phyloP scores from a whole-genome alignment of 192 early-diverging fungal species.

The Coemansia biformis region DNA sequence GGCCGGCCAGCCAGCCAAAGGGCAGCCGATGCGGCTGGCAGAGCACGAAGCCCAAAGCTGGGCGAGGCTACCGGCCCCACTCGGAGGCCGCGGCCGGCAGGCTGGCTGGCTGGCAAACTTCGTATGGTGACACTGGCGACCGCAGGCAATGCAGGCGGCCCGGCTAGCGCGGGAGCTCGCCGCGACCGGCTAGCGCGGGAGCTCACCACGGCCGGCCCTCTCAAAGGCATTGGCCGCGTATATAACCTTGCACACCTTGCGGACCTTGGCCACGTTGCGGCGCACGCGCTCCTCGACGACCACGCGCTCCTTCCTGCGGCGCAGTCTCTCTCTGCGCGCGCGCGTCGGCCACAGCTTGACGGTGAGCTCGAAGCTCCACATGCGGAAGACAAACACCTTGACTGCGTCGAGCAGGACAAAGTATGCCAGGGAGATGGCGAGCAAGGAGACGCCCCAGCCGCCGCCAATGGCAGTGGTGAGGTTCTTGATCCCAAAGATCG shows the following conservation, averaged over 20 bases:
- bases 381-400: slow-evolving; percentile 80
- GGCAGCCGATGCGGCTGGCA: too few relatives aligned
- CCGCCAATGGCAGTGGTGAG: slow-evolving; percentile 61
- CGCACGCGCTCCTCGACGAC: slow-evolving; percentile 50
- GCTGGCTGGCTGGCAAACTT: too few relatives aligned
- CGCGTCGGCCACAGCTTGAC: slow-evolving; percentile 75
- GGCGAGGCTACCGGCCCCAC: too few relatives aligned
- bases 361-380: slow-evolving; percentile 88
- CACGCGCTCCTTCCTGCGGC: slow-evolving; percentile 46
- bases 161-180: slow-evolving; percentile 6
- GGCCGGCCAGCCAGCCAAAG: too few relatives aligned
- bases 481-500: slow-evolving; percentile 62
- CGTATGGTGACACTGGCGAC: too few relatives aligned
- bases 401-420: slow-evolving; percentile 84
- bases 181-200: slow-evolving; percentile 6
- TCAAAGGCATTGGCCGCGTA: slow-evolving; percentile 33
- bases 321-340: slow-evolving; percentile 58
- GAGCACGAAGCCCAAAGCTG: too few relatives aligned
- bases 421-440: slow-evolving; percentile 72
- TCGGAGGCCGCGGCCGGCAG: too few relatives aligned
- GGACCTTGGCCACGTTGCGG: slow-evolving; percentile 38
- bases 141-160: too few relatives aligned
- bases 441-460: slow-evolving; percentile 66
- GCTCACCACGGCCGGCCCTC: slow-evolving; percentile 18
- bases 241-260: slow-evolving; percentile 31